phyloP scores from a whole-genome alignment of 805 yeast genomes.

The Teunomyces atbi region DNA sequence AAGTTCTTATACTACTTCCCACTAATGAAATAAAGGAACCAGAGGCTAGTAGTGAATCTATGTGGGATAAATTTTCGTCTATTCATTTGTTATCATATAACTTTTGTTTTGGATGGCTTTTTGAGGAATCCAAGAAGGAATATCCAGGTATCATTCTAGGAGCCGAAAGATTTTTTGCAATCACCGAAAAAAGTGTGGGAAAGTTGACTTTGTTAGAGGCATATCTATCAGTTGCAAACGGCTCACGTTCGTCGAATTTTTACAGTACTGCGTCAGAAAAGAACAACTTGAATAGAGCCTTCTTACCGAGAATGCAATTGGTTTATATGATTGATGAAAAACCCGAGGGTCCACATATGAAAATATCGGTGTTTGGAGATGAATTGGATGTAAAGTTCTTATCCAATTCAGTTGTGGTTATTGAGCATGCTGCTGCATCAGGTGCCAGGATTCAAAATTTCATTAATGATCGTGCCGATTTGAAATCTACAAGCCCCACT shows the following conservation, averaged over 20 bases:
- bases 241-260: slow-evolving; percentile 49
- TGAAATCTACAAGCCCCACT: neutral
- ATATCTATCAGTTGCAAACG: slow-evolving; percentile 69
- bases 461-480: slow-evolving; percentile 19
- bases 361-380: slow-evolving; percentile 59
- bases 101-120: slow-evolving; percentile 77
- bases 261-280: slow-evolving; percentile 47
- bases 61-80: slow-evolving; percentile 38
- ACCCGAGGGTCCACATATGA: slow-evolving; percentile 36
- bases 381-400: slow-evolving; percentile 63
- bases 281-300: slow-evolving; percentile 57
- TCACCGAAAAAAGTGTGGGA: slow-evolving; percentile 60
- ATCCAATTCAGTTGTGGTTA: slow-evolving; percentile 51
- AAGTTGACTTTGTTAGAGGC: slow-evolving; percentile 67
- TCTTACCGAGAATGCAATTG: slow-evolving; percentile 66
- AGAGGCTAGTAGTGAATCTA: neutral
- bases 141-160: slow-evolving; percentile 79
- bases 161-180: slow-evolving; percentile 68
- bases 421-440: slow-evolving; percentile 54
- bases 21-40: neutral
- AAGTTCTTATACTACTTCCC: neutral
- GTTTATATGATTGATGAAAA: slow-evolving; percentile 38
- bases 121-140: slow-evolving; percentile 43
- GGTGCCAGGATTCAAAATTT: slow-evolving; percentile 40
- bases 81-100: slow-evolving; percentile 61